phyloP scores from a whole-genome alignment of 768 basidiomycete species.

The Xerocomellus chrysenteron region DNA sequence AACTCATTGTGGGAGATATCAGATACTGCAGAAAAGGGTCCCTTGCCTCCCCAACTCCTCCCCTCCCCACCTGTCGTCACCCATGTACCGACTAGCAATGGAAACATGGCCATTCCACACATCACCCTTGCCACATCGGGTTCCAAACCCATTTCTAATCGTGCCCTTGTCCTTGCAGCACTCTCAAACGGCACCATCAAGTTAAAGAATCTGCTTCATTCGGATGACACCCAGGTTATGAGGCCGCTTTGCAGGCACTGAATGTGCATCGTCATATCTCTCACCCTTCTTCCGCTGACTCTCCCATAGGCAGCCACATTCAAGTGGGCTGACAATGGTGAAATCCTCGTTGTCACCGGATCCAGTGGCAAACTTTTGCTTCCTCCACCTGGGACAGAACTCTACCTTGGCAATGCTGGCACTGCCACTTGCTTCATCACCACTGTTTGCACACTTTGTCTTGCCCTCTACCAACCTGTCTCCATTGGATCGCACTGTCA shows the following conservation, averaged over 20 bases:
- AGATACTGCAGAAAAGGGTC: slow-evolving; percentile 10
- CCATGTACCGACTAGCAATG: not conserved
- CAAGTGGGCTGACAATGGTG: slow-evolving; percentile 94
- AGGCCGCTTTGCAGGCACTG: slow-evolving; percentile 86
- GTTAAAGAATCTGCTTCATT: slow-evolving; percentile 88
- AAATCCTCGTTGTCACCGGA: slow-evolving; percentile 90
- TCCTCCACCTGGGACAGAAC: slow-evolving; percentile 76
- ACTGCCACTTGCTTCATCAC: slow-evolving; percentile 98
- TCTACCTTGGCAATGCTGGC: slow-evolving; percentile 96
- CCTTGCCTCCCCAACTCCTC: slow-evolving; percentile 21
- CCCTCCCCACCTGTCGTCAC: slow-evolving; percentile 1
- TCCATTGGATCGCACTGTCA: slow-evolving; percentile 57
- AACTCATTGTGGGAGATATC: slow-evolving; percentile 33
- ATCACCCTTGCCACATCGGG: slow-evolving; percentile 90
- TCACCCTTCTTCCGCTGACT: not conserved
- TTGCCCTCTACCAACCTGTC: slow-evolving; percentile 40
- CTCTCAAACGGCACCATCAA: slow-evolving; percentile 86
- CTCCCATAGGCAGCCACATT: slow-evolving; percentile 78
- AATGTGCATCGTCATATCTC: slow-evolving; percentile 47
- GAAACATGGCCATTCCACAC: slow-evolving; percentile 16
- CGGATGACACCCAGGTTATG: slow-evolving; percentile 99
- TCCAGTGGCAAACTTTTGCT: slow-evolving; percentile 77
- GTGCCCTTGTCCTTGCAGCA: slow-evolving; percentile 90
- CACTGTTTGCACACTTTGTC: slow-evolving; percentile 91
- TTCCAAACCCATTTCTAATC: slow-evolving; percentile 94